Base-by-base conservation (phyloP, 441 rosid species). In the Adansonia gregorii region DNA sequence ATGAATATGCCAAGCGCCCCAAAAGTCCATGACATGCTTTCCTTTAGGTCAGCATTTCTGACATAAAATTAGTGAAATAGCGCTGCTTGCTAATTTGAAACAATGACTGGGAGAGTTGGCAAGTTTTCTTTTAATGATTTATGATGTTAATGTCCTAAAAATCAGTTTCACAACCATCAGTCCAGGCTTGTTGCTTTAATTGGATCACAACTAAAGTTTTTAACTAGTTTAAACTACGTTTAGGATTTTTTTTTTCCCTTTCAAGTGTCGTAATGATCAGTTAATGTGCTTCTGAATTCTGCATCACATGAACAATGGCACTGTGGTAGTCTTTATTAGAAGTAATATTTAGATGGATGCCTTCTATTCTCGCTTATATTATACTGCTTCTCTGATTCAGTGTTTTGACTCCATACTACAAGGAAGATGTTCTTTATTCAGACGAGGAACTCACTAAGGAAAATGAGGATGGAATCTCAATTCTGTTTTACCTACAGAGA, bases 1-100 rank as follows among this genome's bases (percentile, higher is more conserved):
- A 96, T 96, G 99, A 89, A 85, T 82, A 88, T 96, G 94, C 99
- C 99, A 63, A 75, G 78, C n/a, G 97, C 99, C 76, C 99, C 97
- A 20, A 89, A 82, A 87, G 96, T 96, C 59, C 96, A 91, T 71
- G 91, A 88, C 86, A 94, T 96, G 98, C 83, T 94, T 73, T 92
- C 99, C 55, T 94, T 94, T 70, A 94, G 99, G 99, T 91, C 68
- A 82, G 89, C 15, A 72, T 77, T 67, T 19, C 55, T 10, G 7
- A 41, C 39, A 56, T 43, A 14, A 56, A 41, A 73, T 56, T 73
- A 58, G 54, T 14, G 12, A 41, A 20, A 58, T 56, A 41, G 58
- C 49, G 41, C 39, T 73, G 52, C 48, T 41, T 41, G 76, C 66
- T 58, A 17, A 56, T 8, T 19, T 20, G 66, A 73, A 73, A 73